Evolutionary conservation across 2,329 filamentous ascomycete genomes (phyloP), one percentile per base, ranked within the genome.

Genomic region (Colletotrichum sp.): DNA sequence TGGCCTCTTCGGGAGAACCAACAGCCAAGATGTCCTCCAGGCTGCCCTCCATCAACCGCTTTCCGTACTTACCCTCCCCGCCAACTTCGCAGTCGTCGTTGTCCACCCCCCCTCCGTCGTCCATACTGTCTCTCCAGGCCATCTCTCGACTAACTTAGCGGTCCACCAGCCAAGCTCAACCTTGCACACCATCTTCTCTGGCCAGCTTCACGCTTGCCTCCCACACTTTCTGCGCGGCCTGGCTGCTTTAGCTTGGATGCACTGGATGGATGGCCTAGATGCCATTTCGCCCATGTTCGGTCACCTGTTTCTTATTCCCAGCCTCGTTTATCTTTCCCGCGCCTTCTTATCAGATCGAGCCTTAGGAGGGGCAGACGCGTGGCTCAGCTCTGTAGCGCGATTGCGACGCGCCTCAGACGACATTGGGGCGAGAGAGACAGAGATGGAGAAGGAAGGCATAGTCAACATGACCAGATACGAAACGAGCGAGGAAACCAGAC

Each of bases 181-280:
- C 32, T 57, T 69, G 60, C 75, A 75, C 75, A 77, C 73, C 75
- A 73, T 39, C 75, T 39, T 57, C 36, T 21, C 18, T 36, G 55
- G 43, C 55, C 18, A 15, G 24, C 10, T 26, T 15, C 55, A 59
- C 43, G 36, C n/a, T 36, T 60, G 13, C 55, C 15, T 57, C 39
- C 43, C 15, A 65, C 24, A 52, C 69, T n/a, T 16, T 57, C 28
- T 21, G 59, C 39, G 21, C 26, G 57, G 26, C 24, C 60, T 69
- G 57, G 57, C 34, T 59, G 15, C 63, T 48, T 30, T 36, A 34
- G 65, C 52, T 60, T 36, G 63, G 36, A 30, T 57, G 36, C 18
- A 7, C 65, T 30, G 18, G n/a, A 43, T 26, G 52, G 60, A 48
- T 48, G 67, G 43, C 34, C 21, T 7, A 48, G 16, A 48, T 18